A percentile compares a stretch with the other conserved stretches of the same genome.
Conservation (phyloP, 495 filamentous ascomycete species). For the Xylaria cubensis region DNA sequence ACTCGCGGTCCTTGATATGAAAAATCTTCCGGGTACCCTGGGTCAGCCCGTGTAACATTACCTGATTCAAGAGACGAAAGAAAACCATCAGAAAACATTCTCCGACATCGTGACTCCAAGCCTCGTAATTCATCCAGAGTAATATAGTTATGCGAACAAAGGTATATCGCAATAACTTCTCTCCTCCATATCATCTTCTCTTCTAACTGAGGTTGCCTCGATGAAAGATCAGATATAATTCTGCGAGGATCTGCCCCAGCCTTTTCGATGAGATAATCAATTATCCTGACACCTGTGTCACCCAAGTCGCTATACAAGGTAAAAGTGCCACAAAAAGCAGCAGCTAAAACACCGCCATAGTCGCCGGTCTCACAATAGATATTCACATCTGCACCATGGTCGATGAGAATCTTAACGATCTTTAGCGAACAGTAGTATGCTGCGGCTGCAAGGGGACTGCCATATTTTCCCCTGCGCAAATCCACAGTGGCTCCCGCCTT, state of each 20-base stretch:
- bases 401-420: not conserved
- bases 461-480: not conserved
- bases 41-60: too few species aligned
- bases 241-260: not conserved
- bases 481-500: not conserved
- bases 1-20: too few species aligned
- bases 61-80: too few species aligned
- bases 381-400: constrained; percentile 1
- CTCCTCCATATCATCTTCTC: too few species aligned
- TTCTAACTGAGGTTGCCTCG: too few species aligned
- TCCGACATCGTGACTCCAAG: too few species aligned
- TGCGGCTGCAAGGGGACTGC: not conserved
- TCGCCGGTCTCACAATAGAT: not conserved
- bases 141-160: too few species aligned
- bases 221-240: not conserved
- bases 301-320: too few species aligned
- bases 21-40: too few species aligned
- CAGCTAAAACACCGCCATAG: not conserved
- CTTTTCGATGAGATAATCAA: not conserved
- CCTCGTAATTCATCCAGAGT: too few species aligned
- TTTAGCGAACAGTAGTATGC: not conserved
- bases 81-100: too few species aligned
- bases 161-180: too few species aligned
- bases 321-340: not conserved
- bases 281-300: not conserved